A percentile compares a stretch with the other conserved stretches of the same genome.
Evolutionary conservation across 371 early-diverging fungal genomes (phyloP).

Genomic region (Fennellomyces sp.): DNA sequence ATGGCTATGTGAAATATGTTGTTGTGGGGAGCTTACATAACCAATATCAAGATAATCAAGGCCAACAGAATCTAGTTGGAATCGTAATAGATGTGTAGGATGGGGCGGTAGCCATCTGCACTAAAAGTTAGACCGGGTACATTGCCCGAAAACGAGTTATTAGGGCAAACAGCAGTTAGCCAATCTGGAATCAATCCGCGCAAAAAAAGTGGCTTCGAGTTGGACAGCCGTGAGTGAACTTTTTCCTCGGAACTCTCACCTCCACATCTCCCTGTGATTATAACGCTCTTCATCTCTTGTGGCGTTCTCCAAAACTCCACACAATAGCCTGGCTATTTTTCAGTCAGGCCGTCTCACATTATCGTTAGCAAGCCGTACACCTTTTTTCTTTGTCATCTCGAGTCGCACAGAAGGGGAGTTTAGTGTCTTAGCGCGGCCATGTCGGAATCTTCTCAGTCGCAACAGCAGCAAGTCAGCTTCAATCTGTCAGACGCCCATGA

Average conservation of each 20-base stretch:
- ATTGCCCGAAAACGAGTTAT: no score
- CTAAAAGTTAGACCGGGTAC: no score
- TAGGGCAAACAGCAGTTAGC: no score
- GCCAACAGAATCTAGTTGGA: no score
- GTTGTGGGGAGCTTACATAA: no score
- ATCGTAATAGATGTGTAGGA: no score
- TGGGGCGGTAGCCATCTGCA: no score
- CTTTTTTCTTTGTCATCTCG: not conserved
- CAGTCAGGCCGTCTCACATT: slow-evolving; percentile 15
- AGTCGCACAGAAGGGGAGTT: not conserved
- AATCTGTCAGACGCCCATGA: slow-evolving; percentile 16
- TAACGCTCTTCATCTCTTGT: slow-evolving; percentile 8
- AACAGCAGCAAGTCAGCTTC: slow-evolving; percentile 16
- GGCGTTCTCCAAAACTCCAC: slow-evolving; percentile 25
- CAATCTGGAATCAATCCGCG: no score
- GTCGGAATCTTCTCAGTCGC: slow-evolving; percentile 1
- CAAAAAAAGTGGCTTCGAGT: no score
- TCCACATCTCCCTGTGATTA: not conserved
- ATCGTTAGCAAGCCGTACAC: not conserved
- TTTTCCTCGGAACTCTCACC: not conserved
- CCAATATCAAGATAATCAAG: no score
- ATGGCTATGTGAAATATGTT: no score
- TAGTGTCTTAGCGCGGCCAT: not conserved
- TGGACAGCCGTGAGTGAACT: no score
- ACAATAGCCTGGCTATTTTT: slow-evolving; percentile 21